Base-by-base conservation (phyloP, 2,329 filamentous ascomycete species). In the Colletotrichum filicis region DNA sequence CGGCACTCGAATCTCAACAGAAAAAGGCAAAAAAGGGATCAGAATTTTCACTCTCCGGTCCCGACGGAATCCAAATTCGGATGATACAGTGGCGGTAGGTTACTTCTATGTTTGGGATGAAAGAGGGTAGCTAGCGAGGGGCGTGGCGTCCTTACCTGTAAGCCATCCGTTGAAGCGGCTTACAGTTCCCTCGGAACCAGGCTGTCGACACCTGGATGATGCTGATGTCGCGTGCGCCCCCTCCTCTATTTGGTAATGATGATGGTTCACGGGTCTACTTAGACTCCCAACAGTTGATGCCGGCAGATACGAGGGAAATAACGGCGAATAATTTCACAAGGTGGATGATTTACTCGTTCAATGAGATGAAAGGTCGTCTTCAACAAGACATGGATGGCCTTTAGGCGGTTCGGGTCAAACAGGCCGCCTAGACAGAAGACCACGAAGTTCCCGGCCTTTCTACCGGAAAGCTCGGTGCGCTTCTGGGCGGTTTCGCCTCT, bases 91-190 rank as follows among this genome's bases (percentile, higher is more conserved):
- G 65, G 58, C 69, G 65, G 16, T 30, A 28, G 24, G n/a, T 16
- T 14, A 66, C 19, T 65, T 57, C 66, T 70, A 42, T 70, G 55
- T 57, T 69, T 70, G 66, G 66, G 28, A 19, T 26, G 26, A 52
- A 16, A 28, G 30, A 19, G 28, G 26, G n/a, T 42, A 30, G 42
- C 42, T 53, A 42, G 60, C 14, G 63, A 49, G 69, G 28, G 58
- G 65, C 12, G 35, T 26, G 59, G 53, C 58, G 69, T 7, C 16
- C 26, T 14, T 32, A 24, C 58, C 53, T 49, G 53, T 42, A 72
- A 71, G 53, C 69, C 59, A 59, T 66, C 63, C 59, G 64, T 58
- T 42, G n/a, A 42, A 28, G 26, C 57, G 56, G 63, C 37, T 56
- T 63, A 22, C 30, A 53, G 12, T 53, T 5, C 26, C 24, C 37